A percentile compares a stretch with the other conserved stretches of the same genome.
phyloP scores from a whole-genome alignment of 2,329 filamentous ascomycete species.

The Apiospora rasikravindrae region DNA sequence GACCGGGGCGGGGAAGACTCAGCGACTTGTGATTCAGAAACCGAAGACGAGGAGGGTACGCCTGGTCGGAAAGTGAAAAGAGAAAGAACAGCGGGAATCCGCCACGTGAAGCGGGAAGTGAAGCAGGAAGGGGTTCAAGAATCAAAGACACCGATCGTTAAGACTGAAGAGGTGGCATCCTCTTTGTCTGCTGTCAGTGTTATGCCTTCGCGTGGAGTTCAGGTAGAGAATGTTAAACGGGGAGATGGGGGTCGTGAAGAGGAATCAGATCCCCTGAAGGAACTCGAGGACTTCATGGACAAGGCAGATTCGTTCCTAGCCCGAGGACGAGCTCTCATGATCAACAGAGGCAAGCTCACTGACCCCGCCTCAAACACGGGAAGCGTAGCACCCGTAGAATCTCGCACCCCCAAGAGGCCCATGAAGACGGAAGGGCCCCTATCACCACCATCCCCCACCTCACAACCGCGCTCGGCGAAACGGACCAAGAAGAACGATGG shows the following conservation, averaged over 20 bases:
- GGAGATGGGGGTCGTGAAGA: background rate
- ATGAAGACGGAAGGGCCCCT: background rate
- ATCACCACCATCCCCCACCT: background rate
- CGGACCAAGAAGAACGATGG: conserved; percentile 23
- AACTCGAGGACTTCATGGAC: background rate
- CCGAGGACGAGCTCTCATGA: background rate
- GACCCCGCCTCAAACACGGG: background rate
- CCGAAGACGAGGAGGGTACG: background rate
- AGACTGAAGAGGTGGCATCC: background rate
- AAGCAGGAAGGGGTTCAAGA: background rate
- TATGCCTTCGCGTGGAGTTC: background rate
- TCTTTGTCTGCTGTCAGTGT: background rate
- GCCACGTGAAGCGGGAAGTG: background rate
- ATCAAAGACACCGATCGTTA: background rate
- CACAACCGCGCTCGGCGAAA: conserved; percentile 20
- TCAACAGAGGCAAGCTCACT: background rate
- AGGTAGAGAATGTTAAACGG: background rate
- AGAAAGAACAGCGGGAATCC: background rate
- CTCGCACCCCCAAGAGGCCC: background rate
- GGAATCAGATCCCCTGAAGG: background rate
- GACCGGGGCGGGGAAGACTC: background rate
- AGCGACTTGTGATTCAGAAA: background rate
- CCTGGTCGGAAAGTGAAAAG: background rate
- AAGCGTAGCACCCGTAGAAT: background rate
- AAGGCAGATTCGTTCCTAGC: background rate